phyloP scores from a whole-genome alignment of 805 yeast species.

The Cyberlindnera misumaiensis region DNA sequence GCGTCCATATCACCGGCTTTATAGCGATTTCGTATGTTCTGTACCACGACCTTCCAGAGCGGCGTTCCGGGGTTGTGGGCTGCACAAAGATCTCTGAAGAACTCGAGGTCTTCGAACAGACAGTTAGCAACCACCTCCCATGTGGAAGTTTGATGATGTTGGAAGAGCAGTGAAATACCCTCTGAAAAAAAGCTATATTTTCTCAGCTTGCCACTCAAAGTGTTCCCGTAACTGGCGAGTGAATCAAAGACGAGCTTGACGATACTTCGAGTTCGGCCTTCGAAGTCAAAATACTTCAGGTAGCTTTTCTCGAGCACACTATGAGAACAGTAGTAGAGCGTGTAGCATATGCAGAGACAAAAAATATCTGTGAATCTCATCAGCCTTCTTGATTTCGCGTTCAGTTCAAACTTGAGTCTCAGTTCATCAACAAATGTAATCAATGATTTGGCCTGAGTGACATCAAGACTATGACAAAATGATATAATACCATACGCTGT shows the following conservation, averaged over 20 bases:
- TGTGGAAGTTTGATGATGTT: slow-evolving; percentile 4
- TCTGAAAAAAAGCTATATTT: slow-evolving; percentile 12
- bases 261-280: slow-evolving; percentile 8
- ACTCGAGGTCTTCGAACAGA: slow-evolving; percentile 8
- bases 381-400: slow-evolving; percentile 13
- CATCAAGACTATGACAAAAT: slow-evolving; percentile 10
- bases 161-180: slow-evolving; percentile 14
- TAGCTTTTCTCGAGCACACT: slow-evolving; percentile 9
- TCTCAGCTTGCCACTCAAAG: slow-evolving; percentile 7
- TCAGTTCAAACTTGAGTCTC: slow-evolving; percentile 12
- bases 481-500: slow-evolving; percentile 4
- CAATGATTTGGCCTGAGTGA: slow-evolving; percentile 10
- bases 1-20: background rate
- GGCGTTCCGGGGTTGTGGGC: slow-evolving; percentile 2
- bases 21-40: slow-evolving; percentile 1
- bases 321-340: slow-evolving; percentile 13
- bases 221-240: background rate
- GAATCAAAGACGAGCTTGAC: slow-evolving; percentile 10
- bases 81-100: slow-evolving; percentile 10
- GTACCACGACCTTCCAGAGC: slow-evolving; percentile 9
- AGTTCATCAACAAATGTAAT: slow-evolving; percentile 16
- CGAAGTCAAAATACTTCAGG: slow-evolving; percentile 13
- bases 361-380: slow-evolving; percentile 17
- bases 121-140: slow-evolving; percentile 11
- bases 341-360: slow-evolving; percentile 13